Evolutionary conservation across 2,329 filamentous ascomycete genomes (phyloP), one percentile per base, ranked within the genome.

Genomic region (Penicillium sp.): DNA sequence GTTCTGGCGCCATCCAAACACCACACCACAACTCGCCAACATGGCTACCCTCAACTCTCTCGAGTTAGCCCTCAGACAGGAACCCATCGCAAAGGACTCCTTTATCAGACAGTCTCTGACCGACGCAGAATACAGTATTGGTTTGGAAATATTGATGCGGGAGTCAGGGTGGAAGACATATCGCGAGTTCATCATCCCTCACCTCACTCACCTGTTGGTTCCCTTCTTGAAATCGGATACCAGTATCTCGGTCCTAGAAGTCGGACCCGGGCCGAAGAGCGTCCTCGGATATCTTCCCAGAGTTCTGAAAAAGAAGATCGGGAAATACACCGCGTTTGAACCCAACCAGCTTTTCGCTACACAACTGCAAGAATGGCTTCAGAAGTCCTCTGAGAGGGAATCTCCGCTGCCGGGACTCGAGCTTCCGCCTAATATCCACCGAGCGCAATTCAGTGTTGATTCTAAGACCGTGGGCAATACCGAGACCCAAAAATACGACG

Each of bases 241-340:
- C 30, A 13, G 68, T 13, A 73, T 88, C 63, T 87, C 86, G 3
- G 80, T 83, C 17, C 77, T 89, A 6, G 87, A 89, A 67, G 83
- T 89, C 54, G 85, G 85, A 65, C 85, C 87, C 0, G 87, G 87
- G 9, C 81, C 84, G 0, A 78, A 81, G 71, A 88, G 80, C 66
- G 67, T 89, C 7, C 76, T 89, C 53, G 82, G 75, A 59, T 55
- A 78, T 68, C 74, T 89, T 19, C 83, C 86, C 3, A 15, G 1
- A 8, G 24, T 19, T 44, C 59, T 60, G 35, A 81, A 79, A 72
- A 67, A 65, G 5, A 83, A 79, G 51, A 72, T 88, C 60, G 76
- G n/a, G 8, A 81, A 53, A 68, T 88, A 89, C 67, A 69, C 71
- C 19, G 86, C 86, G 22, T 84, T 83, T 60, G 86, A 88, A 70